Evolutionary conservation across 1,284 basidiomycete genomes (phyloP).

Genomic region (Ceratobasidium sp.): DNA sequence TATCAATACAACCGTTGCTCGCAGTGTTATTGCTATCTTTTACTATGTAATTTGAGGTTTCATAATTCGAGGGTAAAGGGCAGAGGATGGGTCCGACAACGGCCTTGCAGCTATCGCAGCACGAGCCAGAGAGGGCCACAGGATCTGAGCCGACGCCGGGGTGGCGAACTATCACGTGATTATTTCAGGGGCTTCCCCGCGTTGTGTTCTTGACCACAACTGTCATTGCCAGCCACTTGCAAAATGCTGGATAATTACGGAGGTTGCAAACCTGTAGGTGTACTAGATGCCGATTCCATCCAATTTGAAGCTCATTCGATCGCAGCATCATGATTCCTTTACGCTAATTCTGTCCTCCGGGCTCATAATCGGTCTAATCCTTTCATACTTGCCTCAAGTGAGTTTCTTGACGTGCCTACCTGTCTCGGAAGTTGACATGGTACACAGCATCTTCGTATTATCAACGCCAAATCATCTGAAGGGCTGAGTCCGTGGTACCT

Average conservation of each 20-base stretch:
- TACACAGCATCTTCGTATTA: conserved; percentile 73
- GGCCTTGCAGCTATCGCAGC: background rate
- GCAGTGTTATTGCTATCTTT: background rate
- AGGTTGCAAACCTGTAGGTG: conserved; percentile 31
- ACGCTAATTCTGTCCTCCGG: conserved; percentile 74
- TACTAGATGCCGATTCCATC: background rate
- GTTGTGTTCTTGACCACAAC: conserved; percentile 10
- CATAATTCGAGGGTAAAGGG: background rate
- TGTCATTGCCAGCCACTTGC: background rate
- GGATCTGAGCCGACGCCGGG: background rate
- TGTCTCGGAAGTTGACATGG: background rate
- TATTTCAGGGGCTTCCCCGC: conserved; percentile 3
- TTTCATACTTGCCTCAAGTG: conserved; percentile 91
- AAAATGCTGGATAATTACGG: conserved; percentile 23
- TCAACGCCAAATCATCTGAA: conserved; percentile 77
- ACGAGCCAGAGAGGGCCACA: background rate
- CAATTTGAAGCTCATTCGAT: background rate
- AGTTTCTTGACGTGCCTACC: conserved; percentile 40
- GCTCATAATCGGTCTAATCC: conserved; percentile 79
- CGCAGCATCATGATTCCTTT: conserved; percentile 68
- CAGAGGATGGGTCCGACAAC: too few species aligned
- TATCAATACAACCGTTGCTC: conserved; percentile 8
- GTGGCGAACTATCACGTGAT: background rate
- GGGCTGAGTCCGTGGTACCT: conserved; percentile 94
- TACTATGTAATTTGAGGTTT: background rate